Evolutionary conservation across 164 flowering plant species (phyloP), one percentile per base, ranked within the genome.

Genomic region (Tinospora cordifolia): DNA sequence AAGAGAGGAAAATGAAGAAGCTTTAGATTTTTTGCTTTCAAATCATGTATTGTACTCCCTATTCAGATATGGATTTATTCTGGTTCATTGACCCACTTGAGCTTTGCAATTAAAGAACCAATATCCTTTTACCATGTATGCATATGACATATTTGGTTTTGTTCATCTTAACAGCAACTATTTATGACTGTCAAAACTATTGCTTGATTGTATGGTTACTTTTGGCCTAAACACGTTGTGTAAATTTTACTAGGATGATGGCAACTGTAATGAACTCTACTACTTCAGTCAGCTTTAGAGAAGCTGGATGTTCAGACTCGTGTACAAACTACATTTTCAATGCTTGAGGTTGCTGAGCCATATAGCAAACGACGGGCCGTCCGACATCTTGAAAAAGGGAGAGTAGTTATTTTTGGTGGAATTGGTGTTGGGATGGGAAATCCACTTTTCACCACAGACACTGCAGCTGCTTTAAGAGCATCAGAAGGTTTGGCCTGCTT

Each of bases 341-440:
- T 87, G 87, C 91, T 76, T 34, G 97, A 90, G 78, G 81, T 87
- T 80, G 85, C 87, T 67, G 99, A 94, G 74, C 93, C 96, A 40
- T 94, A 92, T 80, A 84, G 72, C 70, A 84, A 90, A 78, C 90
- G 88, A 66, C 76, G 86, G 40, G 97, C 97, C 27, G 88, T 92
- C 58, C 82, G 97, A 38, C 98, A 94, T 83, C 92, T 92, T 62
- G 99, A 92, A 58, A 94, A 94, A 77, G 93, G 97, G 60, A 83
- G 98, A 75, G 97, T 94, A 54, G 99, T 92, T 44, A 89, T 94
- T 46, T 94, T 94, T 77, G 98, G 95, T 66, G 98, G 98, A 44
- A 83, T 88, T 74, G 97, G 98, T 66, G 90, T 90, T 66, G 92
- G 95, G 15, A 75, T 84, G 26, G 97, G 93, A 75, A 92, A 89